Conservation (phyloP, 352 stramenopile genomes). For the Phytophthora capsici region DNA sequence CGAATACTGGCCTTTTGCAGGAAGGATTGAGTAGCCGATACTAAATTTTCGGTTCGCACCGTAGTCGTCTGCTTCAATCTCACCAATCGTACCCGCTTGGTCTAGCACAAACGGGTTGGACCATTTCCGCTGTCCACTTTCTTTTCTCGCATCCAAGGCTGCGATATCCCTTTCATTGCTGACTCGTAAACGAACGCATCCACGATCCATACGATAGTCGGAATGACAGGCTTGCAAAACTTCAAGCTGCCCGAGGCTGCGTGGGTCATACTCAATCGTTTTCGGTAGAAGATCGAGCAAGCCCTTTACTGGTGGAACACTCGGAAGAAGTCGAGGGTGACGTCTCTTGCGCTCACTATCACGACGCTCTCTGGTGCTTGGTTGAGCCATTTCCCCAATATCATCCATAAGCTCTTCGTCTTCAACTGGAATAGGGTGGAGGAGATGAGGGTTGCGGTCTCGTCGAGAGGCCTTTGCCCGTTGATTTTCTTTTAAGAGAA, state of each 20-base stretch:
- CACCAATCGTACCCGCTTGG: conserved; percentile 75
- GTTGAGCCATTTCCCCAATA: conserved; percentile 1
- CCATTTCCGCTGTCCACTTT: conserved; percentile 67
- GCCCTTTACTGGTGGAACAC: conserved; percentile 81
- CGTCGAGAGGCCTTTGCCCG: conserved; percentile 37
- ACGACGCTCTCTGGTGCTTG: conserved; percentile 11
- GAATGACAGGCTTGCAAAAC: conserved; percentile 87
- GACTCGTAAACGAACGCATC: conserved; percentile 78
- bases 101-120: conserved; percentile 76
- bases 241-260: conserved; percentile 67
- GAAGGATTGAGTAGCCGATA: conserved; percentile 83
- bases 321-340: conserved; percentile 78
- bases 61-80: conserved; percentile 76
- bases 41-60: conserved; percentile 70
- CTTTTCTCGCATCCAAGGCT: conserved; percentile 48
- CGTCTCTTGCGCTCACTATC: conserved; percentile 60
- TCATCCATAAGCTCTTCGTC: conserved; percentile 22
- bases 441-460: conserved; percentile 65
- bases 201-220: conserved; percentile 63
- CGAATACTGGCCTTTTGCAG: conserved; percentile 79
- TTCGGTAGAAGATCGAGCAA: conserved; percentile 86
- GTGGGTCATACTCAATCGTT: conserved; percentile 59
- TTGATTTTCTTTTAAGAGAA: conserved; percentile 77
- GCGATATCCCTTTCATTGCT: conserved; percentile 53
- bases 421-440: conserved; percentile 42